A percentile compares a stretch with the other conserved stretches of the same genome.
Evolutionary conservation across 352 stramenopile species (phyloP).

Genomic region (Globisporangium yorkense): DNA sequence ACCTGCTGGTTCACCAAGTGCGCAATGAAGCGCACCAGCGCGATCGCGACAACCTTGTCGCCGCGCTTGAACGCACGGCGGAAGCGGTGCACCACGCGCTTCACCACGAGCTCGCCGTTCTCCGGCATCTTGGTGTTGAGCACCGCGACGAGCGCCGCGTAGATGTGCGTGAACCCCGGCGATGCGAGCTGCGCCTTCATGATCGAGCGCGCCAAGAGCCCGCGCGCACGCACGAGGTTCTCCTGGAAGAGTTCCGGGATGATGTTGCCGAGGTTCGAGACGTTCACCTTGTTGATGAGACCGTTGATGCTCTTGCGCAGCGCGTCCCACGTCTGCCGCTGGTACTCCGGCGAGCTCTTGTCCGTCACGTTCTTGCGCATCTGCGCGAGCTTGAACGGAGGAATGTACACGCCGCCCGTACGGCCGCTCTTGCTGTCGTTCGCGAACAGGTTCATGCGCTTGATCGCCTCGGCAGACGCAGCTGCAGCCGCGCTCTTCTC

Average conservation of each 20-base stretch:
- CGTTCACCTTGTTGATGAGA: conserved; percentile 96
- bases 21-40: conserved; percentile 95
- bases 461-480: conserved; percentile 3
- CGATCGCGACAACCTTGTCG: conserved; percentile 95
- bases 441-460: conserved; percentile 29
- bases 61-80: conserved; percentile 93
- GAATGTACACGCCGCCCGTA: conserved; percentile 90
- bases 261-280: conserved; percentile 93
- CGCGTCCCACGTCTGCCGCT: conserved; percentile 94
- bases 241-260: conserved; percentile 96
- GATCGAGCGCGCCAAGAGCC: conserved; percentile 91
- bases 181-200: conserved; percentile 96
- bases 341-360: conserved; percentile 67
- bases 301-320: conserved; percentile 97
- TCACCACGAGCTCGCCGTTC: conserved; percentile 93
- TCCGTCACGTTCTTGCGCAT: conserved; percentile 51
- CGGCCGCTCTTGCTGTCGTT: conserved; percentile 45
- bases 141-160: conserved; percentile 96
- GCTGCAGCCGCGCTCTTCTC: not conserved
- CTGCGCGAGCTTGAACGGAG: conserved; percentile 89
- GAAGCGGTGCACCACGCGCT: conserved; percentile 94
- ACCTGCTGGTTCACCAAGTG: conserved; percentile 99
- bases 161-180: conserved; percentile 95
- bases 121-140: conserved; percentile 99
- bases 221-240: conserved; percentile 96